Base-by-base conservation (phyloP, 768 basidiomycete species). In the Cystobasidium tubakii region DNA sequence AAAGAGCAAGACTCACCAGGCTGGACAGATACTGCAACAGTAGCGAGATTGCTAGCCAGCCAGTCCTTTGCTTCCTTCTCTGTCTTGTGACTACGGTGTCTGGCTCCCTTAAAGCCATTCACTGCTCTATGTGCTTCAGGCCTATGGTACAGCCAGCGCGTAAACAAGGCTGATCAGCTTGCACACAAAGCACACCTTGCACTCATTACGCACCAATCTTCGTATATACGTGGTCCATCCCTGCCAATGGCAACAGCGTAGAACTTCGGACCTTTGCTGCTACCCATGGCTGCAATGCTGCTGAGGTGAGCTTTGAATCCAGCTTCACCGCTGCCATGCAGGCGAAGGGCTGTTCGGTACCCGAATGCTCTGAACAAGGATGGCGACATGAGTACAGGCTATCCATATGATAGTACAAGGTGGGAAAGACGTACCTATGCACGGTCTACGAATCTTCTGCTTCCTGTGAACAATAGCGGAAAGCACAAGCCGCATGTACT, bases 191-290 rank as follows among this genome's bases (percentile, higher is more conserved):
- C n/a, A n/a, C n/a, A n/a, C n/a, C n/a, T n/a, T 34, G 33, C 57
- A 25, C 6, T 17, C 57, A 15, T 6, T n/a, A 25, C 69, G 7
- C 25, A 71, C 69, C 69, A 71, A 15, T 53, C 23, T 27, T 36
- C 55, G 69, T 71, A 60, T 25, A 71, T 55, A 3, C 39, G 23
- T 3, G 69, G 33, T 9, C 69, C 69, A 13, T 62, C 55, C 9
- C 55, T 12, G 19, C 69, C 69, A 7, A 31, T 34, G 1, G 69
- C 69, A 23, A 71, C 69, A n/a, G 69, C 69, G 54, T 71, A 71
- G 36, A 57, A 71, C 55, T 55, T 71, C 13, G 57, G 57, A 12
- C 57, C 17, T 27, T 31, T 60, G 66, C 63, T 65, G 63, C 63
- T 10, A 10, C 31, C 63, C 63, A 65, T 65, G 13, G 34, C 17